These are phyloP conservation scores for Botrytis galanthina DNA, from an alignment of 2,329 filamentous ascomycete species.

Conservation along the genomic window DNA sequence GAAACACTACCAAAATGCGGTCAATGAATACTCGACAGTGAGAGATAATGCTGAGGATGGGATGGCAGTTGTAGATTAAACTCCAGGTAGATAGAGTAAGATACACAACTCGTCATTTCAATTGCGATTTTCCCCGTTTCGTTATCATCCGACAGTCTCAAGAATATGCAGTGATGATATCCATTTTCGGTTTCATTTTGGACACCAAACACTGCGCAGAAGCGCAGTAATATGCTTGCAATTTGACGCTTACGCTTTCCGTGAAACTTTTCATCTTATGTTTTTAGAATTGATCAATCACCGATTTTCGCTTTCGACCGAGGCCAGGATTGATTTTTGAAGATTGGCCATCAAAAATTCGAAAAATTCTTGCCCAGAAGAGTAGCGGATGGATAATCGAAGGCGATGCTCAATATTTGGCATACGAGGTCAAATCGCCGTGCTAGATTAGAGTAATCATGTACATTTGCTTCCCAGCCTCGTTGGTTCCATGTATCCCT, in stretches of 20 bases:
- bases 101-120: background rate
- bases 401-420: no score
- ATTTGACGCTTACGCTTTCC: no score
- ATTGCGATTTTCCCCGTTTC: fast-evolving
- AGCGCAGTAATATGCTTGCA: background rate
- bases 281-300: background rate
- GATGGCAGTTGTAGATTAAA: background rate
- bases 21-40: background rate
- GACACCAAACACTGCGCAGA: background rate
- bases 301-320: background rate
- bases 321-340: no score
- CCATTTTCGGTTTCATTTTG: fast-evolving
- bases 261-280: no score
- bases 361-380: background rate
- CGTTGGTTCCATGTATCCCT: background rate
- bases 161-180: background rate
- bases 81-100: background rate
- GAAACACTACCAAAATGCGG: background rate
- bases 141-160: fast-evolving
- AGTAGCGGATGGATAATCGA: no score
- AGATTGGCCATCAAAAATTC: background rate
- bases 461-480: background rate
- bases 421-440: no score
- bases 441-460: no score
- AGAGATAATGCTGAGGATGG: background rate